Evolutionary conservation across 495 filamentous ascomycete genomes (phyloP).

Genomic region (Penicillium lividum): DNA sequence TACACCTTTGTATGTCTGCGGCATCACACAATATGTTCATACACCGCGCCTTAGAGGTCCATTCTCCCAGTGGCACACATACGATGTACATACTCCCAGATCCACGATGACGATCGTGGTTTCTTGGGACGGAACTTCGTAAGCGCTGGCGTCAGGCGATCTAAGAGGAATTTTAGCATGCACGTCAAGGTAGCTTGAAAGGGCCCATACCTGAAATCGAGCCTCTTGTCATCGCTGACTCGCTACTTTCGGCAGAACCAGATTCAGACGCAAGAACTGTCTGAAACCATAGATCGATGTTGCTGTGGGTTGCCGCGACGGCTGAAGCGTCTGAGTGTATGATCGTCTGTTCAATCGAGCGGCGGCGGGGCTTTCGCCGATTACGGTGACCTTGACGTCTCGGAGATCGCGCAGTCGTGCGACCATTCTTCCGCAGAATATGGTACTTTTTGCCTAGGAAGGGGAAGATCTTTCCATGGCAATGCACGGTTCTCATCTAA

Average conservation of each 20-base stretch:
- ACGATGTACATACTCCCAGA: too few species aligned
- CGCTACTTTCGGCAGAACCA: not conserved
- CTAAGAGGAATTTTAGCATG: not conserved
- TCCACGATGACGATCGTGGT: not conserved
- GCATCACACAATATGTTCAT: not conserved
- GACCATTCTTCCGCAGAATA: slow-evolving; percentile 11
- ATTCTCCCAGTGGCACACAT: not conserved
- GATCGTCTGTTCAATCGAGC: not conserved
- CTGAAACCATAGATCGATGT: not conserved
- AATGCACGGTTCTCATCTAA: slow-evolving; percentile 10
- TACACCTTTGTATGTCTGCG: too few species aligned
- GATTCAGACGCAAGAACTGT: not conserved
- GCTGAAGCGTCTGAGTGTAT: not conserved
- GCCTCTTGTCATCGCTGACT: not conserved
- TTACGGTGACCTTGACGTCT: not conserved
- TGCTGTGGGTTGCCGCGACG: not conserved
- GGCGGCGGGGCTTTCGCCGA: not conserved
- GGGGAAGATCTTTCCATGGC: slow-evolving; percentile 12
- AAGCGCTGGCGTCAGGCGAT: not conserved
- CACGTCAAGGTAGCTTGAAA: not conserved
- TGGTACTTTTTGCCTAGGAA: slow-evolving; percentile 17
- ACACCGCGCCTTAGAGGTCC: not conserved
- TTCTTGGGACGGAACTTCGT: not conserved
- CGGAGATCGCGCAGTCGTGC: not conserved
- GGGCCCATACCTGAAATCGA: not conserved